Evolutionary conservation across 768 basidiomycete genomes (phyloP), one percentile per base, ranked within the genome.

Genomic region (Boletus eberwhitei): DNA sequence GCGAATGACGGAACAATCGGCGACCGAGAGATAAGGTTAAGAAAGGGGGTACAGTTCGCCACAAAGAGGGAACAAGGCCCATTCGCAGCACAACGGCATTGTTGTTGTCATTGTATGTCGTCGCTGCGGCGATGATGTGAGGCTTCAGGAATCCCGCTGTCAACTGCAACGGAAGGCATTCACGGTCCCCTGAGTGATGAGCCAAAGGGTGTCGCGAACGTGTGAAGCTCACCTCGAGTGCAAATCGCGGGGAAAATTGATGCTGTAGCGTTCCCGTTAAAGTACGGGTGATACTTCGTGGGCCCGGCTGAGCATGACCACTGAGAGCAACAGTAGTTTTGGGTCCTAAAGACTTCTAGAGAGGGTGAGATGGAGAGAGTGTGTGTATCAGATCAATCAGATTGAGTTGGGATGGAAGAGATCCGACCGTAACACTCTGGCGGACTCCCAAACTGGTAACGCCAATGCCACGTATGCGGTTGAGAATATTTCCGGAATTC

Each of bases 241-340:
- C 67, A 53, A 84, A 62, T 47, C 82, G 80, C 14, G 89, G 87
- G 29, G 88, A 89, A 64, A 83, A 84, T 62, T 90, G 88, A 68
- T 93, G 87, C 53, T 79, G 81, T 45, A 94, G 69, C 2, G 90
- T 90, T 36, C 88, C 89, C 24, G 82, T 65, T 37, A 93, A 65
- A 53, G 78, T 79, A 16, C 76, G 76, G 11, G 70, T 61, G 21
- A 61, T 66, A 41, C 37, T 58, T 48, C 55, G 57, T 47, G 60
- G 13, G 32, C 59, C 58, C 2, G 59, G 43, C 34, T 69, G 71
- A 60, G 76, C 71, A 52, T 72, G 72, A 38, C 75, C 73, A 49
- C 73, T 70, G 24, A 83, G 59, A 21, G 67, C 59, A 8, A 81
- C 21, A 40, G 70, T 70, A 2, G 83, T 85, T 41, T 75, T 75